Base-by-base conservation (phyloP, 805 yeast species). In the Pichia ethanolica region DNA sequence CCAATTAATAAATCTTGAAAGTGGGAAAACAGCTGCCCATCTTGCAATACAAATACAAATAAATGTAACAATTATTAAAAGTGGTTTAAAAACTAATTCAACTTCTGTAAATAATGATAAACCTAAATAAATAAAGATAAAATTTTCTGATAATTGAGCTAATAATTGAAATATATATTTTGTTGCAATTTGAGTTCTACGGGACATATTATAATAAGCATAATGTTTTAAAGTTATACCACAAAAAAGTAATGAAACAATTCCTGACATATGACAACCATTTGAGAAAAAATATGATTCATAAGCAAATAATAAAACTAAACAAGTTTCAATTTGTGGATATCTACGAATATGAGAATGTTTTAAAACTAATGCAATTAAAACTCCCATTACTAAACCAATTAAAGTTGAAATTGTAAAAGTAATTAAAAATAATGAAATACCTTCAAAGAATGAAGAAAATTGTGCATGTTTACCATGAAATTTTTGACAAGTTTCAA, bases 211-310 rank as follows among this genome's bases (percentile, higher is more conserved):
- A 69, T 79, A 93, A 69, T 90, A 90, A 13, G 98, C 99, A 63
- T 93, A 93, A 67, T 95, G 98, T 66, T 91, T 93, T 65, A 93
- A 71, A 1, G 99, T 91, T 54, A 93, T 93, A 48, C 99, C 99
- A 65, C 97, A 91, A 70, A 93, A 93, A 56, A 93, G 70, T 56
- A 93, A 73, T 1, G 97, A 89, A 7, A 91, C 98, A 56, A 91
- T 91, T 42, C 99, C 99, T 6, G 98, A 90, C 99, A 93, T 93
- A 65, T 95, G 99, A 60, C 98, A 95, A 45, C 99, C 99, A 62
- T 93, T 93, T 40, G 98, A 90, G 68, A 93, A 93, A 72, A 93
- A 93, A 67, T 93, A 93, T 0, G 97, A 89, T 60, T 89, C 96
- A 65, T 93, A 93, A 14, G 98, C 97, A 64, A 90, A 82, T 57